Percentiles rank a stretch among this genome's conserved stretches.
Evolutionary conservation across 805 yeast species (phyloP).

Genomic region (Suhomyces emberorum): DNA sequence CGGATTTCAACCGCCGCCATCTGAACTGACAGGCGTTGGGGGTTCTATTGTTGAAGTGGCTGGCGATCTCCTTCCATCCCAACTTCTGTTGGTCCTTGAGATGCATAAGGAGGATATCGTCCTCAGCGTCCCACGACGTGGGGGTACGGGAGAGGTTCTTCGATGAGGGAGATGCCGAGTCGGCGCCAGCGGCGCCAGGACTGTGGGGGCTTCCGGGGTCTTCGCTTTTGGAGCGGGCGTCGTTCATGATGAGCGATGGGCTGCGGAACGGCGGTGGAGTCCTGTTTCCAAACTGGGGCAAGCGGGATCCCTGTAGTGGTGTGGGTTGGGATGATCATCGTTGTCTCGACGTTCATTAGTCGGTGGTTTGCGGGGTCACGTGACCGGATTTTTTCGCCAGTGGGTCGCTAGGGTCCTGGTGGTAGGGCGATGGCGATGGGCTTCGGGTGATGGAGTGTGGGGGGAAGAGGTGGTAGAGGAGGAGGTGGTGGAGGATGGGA

Average conservation of each 20-base stretch:
- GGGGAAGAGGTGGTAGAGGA: background rate
- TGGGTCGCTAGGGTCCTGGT: no score
- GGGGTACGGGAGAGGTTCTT: slow-evolving; percentile 39
- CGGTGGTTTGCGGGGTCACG: slow-evolving; percentile 1
- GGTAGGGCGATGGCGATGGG: no score
- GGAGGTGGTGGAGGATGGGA: background rate
- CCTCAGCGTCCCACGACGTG: slow-evolving; percentile 48
- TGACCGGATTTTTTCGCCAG: no score
- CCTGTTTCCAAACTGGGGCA: background rate
- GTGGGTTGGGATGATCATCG: slow-evolving; percentile 15
- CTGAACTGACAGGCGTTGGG: slow-evolving; percentile 33
- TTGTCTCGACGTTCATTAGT: slow-evolving; percentile 12
- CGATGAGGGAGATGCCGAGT: slow-evolving; percentile 1
- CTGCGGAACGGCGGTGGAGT: background rate
- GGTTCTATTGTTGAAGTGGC: slow-evolving; percentile 42
- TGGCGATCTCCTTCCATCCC: slow-evolving; percentile 48
- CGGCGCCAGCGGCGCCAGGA: slow-evolving; percentile 1
- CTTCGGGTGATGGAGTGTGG: background rate
- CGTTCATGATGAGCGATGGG: background rate
- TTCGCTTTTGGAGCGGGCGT: background rate
- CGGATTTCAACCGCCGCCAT: slow-evolving; percentile 45
- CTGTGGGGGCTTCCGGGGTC: slow-evolving; percentile 2
- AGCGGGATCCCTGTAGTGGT: background rate
- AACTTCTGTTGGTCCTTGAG: slow-evolving; percentile 44
- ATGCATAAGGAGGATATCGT: slow-evolving; percentile 44